Percentiles rank a stretch among this genome's conserved stretches.
phyloP scores from a whole-genome alignment of 352 stramenopile species.

The Globisporangium emineosum region DNA sequence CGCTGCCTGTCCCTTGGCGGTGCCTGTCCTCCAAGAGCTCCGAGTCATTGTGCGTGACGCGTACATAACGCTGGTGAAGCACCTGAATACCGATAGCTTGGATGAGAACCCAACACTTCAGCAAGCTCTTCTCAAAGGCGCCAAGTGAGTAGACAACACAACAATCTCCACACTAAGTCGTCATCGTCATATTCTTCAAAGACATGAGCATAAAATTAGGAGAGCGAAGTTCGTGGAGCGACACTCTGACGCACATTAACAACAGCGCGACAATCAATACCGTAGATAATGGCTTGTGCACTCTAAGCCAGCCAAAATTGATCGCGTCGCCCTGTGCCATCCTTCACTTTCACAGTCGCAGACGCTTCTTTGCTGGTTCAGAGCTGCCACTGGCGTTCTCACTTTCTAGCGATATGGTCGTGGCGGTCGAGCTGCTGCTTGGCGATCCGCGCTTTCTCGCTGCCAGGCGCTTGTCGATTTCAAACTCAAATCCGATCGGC shows the following conservation, averaged over 20 bases:
- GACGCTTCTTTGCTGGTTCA: background rate
- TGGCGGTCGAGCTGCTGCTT: background rate
- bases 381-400: background rate
- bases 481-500: conserved; percentile 62
- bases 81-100: background rate
- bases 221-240: background rate
- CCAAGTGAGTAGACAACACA: background rate
- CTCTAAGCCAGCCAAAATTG: background rate
- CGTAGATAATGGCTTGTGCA: background rate
- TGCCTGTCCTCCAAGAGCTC: conserved; percentile 1
- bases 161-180: background rate
- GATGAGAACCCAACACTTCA: background rate
- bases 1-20: too few relatives aligned
- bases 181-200: conserved; percentile 2
- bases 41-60: background rate
- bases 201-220: background rate
- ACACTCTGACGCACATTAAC: background rate
- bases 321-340: background rate
- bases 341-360: background rate
- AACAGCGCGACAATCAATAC: background rate
- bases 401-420: background rate
- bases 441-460: conserved; percentile 6
- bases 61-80: background rate
- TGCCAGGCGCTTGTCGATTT: conserved; percentile 55
- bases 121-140: background rate